phyloP scores from a whole-genome alignment of 108 stramenopile species.

The Thalassiosira profunda region DNA sequence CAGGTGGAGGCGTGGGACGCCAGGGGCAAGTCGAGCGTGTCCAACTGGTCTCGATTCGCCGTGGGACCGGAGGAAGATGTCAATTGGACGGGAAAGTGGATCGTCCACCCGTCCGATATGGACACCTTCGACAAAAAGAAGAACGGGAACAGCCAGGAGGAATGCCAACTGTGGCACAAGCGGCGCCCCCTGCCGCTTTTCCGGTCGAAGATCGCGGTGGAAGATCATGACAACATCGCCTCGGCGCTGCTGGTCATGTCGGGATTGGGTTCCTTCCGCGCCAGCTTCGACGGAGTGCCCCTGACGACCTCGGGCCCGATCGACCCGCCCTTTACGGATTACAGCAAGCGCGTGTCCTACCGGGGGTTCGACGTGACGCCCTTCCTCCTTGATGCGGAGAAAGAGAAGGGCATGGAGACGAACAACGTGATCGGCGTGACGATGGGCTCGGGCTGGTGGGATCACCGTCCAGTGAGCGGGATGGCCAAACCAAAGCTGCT shows the following conservation, averaged over 20 bases:
- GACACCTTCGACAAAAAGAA: conserved; percentile 15
- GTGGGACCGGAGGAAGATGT: conserved; percentile 22
- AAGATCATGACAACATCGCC: not conserved
- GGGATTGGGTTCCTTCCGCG: conserved; percentile 44
- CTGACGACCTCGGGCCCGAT: conserved; percentile 37
- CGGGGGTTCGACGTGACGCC: conserved; percentile 50
- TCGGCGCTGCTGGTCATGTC: conserved; percentile 41
- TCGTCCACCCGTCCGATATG: conserved; percentile 34
- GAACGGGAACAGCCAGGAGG: not conserved
- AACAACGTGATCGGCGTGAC: conserved; percentile 27
- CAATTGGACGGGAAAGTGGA: conserved; percentile 42
- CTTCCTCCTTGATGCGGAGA: conserved; percentile 3
- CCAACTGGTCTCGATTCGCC: conserved; percentile 23
- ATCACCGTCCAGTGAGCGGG: conserved; percentile 32
- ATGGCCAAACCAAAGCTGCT: conserved; percentile 27
- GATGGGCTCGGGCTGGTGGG: conserved; percentile 51
- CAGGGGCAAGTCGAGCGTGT: not conserved
- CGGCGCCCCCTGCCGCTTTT: conserved; percentile 30
- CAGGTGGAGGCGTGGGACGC: conserved; percentile 7
- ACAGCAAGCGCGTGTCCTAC: conserved; percentile 39
- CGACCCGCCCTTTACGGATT: conserved; percentile 51
- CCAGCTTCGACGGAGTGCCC: conserved; percentile 41
- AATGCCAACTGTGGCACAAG: conserved; percentile 21
- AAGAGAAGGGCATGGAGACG: not conserved
- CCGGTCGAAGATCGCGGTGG: conserved; percentile 10